phyloP scores from a whole-genome alignment of 2,329 filamentous ascomycete species.

The Colletotrichum sp. region DNA sequence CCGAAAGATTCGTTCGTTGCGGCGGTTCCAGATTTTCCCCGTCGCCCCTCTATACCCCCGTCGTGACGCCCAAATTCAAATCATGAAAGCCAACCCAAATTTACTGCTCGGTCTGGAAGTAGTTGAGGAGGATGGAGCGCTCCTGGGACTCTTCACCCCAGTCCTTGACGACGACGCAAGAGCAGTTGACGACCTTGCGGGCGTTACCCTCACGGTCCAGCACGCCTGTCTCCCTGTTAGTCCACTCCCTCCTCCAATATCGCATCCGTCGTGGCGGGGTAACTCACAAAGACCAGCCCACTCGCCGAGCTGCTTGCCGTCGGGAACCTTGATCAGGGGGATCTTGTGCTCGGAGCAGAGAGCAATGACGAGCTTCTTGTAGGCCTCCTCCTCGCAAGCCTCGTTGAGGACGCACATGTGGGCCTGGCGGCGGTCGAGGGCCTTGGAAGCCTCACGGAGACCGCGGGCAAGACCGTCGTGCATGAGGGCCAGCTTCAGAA shows the following conservation, averaged over 20 bases:
- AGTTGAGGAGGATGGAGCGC: constrained; percentile 98
- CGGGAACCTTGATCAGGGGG: constrained; percentile 98
- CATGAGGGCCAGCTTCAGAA: constrained; percentile 98
- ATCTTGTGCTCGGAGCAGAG: constrained; percentile 99
- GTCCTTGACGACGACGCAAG: constrained; percentile 99
- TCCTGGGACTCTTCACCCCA: constrained; percentile 99
- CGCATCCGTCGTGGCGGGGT: background rate
- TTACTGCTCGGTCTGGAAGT: constrained; percentile 95
- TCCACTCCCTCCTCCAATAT: background rate
- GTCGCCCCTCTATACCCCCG: constrained; percentile 19
- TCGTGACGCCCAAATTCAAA: constrained; percentile 33
- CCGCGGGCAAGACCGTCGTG: constrained; percentile 99
- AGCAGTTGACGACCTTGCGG: constrained; percentile 99
- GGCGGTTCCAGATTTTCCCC: constrained; percentile 15
- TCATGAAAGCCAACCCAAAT: constrained; percentile 27
- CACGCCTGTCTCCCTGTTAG: constrained; percentile 69
- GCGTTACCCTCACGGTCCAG: constrained; percentile 99
- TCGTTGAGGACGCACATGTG: constrained; percentile 99
- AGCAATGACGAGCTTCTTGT: constrained; percentile 99
- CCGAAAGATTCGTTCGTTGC: constrained; percentile 33
- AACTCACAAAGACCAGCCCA: constrained; percentile 99
- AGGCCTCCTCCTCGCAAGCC: constrained; percentile 99
- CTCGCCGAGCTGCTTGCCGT: constrained; percentile 99
- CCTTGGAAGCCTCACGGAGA: constrained; percentile 98
- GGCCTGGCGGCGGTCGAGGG: constrained; percentile 96